Evolutionary conservation across 331 rosid genomes (phyloP), one percentile per base, ranked within the genome.

Genomic region (Arachis monticola): DNA sequence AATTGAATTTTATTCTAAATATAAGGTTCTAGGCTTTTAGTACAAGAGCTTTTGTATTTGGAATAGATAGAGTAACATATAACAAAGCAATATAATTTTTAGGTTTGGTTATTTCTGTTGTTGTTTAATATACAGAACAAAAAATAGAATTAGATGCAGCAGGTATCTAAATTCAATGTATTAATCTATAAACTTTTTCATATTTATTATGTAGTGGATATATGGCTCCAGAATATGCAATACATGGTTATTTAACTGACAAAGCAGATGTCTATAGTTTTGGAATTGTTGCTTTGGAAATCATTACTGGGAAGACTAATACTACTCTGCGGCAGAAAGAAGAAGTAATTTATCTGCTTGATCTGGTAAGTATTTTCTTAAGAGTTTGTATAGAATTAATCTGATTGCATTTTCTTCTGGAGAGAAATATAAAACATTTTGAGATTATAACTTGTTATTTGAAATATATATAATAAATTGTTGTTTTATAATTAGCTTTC

Each of bases 261-360:
- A 48, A 48, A 9, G 53, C 53, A 9, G 53, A 48, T 10, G 63
- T 78, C 4, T 78, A 78, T 42, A 78, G 82, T 17, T 79, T 79
- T 58, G 82, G 82, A 65, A 45, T 79, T 8, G 78, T 72, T 47
- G 41, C 64, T 5, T 44, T 79, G 2, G 82, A 79, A 45, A 72
- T 79, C 41, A 60, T 79, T 6, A 79, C 78, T 35, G 82, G 82
- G 27, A 79, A 13, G 35, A 22, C n/a, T 62, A 79, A 79, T 52
- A 72, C 64, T 22, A 56, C 8, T 64, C 72, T 64, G 10, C 60
- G 64, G 9, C n/a, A 31, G 12, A 72, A 57, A 32, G 78, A 65
- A 45, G 69, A 65, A 60, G 59, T 62, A 56, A 44, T 72, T 59
- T 46, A 64, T 72, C 78, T 79, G 27, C 57, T 57, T 52, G 78